phyloP scores from a whole-genome alignment of 1,139 yeast genomes.

The Spencermartinsiella ligniputridi region DNA sequence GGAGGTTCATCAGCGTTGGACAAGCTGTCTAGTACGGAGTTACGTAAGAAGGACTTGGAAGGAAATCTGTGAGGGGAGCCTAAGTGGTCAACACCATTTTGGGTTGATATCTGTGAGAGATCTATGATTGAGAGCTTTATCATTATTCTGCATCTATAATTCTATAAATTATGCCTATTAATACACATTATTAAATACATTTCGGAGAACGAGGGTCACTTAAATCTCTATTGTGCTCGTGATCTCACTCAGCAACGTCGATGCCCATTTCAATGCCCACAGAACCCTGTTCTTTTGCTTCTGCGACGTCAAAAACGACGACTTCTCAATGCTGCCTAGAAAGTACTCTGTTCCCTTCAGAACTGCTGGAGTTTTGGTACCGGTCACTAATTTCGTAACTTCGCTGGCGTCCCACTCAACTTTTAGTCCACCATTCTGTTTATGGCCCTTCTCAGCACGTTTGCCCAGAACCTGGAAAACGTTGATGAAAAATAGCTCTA shows the following conservation, averaged over 20 bases:
- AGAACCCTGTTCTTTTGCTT: slow-evolving; percentile 59
- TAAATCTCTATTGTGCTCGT: slow-evolving; percentile 23
- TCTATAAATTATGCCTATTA: no score
- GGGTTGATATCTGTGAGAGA: no score
- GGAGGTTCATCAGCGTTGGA: slow-evolving; percentile 64
- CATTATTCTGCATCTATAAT: no score
- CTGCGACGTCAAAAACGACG: slow-evolving; percentile 38
- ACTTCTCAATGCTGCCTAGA: slow-evolving; percentile 46
- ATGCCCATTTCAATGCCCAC: slow-evolving; percentile 50
- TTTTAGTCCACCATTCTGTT: slow-evolving; percentile 24
- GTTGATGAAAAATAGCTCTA: slow-evolving; percentile 69
- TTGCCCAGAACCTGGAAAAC: slow-evolving; percentile 64
- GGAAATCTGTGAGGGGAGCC: no score
- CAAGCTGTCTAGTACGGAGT: slow-evolving; percentile 77
- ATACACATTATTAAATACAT: no score
- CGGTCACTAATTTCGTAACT: slow-evolving; percentile 51
- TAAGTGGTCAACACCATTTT: no score
- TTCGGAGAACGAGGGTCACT: no score
- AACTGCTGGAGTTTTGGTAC: slow-evolving; percentile 61
- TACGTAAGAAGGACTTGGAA: slow-evolving; percentile 36
- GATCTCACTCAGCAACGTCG: slow-evolving; percentile 49
- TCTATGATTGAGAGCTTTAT: no score
- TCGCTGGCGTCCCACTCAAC: slow-evolving; percentile 48
- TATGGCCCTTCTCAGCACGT: slow-evolving; percentile 39
- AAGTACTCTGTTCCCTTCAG: slow-evolving; percentile 74